phyloP scores from a whole-genome alignment of 2,329 filamentous ascomycete species.

The Pezicula rhizophila region DNA sequence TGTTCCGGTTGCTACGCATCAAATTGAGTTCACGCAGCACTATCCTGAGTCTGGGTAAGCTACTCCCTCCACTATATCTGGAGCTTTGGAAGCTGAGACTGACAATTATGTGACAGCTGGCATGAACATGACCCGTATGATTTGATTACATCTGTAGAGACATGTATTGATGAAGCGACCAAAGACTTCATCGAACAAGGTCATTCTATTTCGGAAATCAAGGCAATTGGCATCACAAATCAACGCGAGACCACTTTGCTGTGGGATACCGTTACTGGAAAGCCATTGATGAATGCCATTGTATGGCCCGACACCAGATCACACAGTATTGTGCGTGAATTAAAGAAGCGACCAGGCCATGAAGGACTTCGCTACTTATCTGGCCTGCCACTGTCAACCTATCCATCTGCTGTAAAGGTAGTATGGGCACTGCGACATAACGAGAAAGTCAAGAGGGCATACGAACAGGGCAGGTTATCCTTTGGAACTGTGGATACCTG shows the following conservation, averaged over 20 bases:
- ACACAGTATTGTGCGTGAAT: slow-evolving; percentile 62
- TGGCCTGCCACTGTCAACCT: slow-evolving; percentile 80
- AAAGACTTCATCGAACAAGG: slow-evolving; percentile 66
- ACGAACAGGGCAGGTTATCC: slow-evolving; percentile 68
- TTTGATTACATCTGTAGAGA: slow-evolving; percentile 67
- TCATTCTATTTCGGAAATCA: slow-evolving; percentile 62
- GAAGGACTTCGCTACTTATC: slow-evolving; percentile 66
- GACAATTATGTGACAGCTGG: slow-evolving; percentile 45
- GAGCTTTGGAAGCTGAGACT: background rate
- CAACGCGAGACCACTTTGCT: slow-evolving; percentile 84
- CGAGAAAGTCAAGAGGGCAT: slow-evolving; percentile 63
- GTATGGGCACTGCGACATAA: slow-evolving; percentile 75
- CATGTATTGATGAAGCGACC: slow-evolving; percentile 73
- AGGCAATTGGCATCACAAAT: slow-evolving; percentile 79
- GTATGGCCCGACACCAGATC: slow-evolving; percentile 89
- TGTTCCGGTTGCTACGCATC: slow-evolving; percentile 65
- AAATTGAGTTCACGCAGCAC: slow-evolving; percentile 69
- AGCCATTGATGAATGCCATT: slow-evolving; percentile 77
- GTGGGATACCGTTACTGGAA: slow-evolving; percentile 76
- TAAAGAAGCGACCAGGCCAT: slow-evolving; percentile 62
- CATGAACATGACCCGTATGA: slow-evolving; percentile 83
- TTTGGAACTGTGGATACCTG: slow-evolving; percentile 88
- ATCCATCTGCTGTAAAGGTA: slow-evolving; percentile 81
- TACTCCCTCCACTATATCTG: background rate
- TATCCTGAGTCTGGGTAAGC: slow-evolving; percentile 69